Evolutionary conservation across 208 protist genomes (phyloP), one percentile per base, ranked within the genome.

Genomic region (Herpetomonas tarakana): DNA sequence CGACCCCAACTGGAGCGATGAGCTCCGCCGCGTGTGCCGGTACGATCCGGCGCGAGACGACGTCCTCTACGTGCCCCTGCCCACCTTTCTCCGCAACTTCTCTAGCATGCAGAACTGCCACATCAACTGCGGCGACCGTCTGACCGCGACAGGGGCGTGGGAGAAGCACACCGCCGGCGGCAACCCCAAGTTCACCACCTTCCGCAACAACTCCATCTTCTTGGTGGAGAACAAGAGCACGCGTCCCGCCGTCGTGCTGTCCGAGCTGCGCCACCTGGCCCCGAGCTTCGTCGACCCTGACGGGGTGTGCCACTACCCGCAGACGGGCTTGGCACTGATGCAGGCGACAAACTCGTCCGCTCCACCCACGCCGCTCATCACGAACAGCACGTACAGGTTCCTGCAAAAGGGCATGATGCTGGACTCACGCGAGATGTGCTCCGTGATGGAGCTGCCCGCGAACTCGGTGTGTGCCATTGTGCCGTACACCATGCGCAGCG

Each of bases 201-300:
- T 92, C 74, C 85, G 88, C 38, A 89, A 86, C 68, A 95, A 95
- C 67, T 85, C 89, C 1, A 92, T 95, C 60, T 95, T 78, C 67
- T 26, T 91, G 16, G 61, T 95, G 45, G 83, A 95, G 68, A 95
- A 95, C 70, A 91, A 79, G 59, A 68, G 81, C 60, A 81, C 76
- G 2, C 79, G 86, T 6, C 58, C 85, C 2, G 78, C 75, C 14
- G 77, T 67, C 2, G 76, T 95, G 31, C 58, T 95, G n/a, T 62
- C 79, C 14, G 85, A 95, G 58, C 61, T 95, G 51, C 81, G 81
- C 46, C 88, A 91, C 71, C 75, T 65, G n/a, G 50, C 71, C 11
- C 83, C 88, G 7, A 58, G 62, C 31, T 91, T 80, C 46, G 66
- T 81, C 12, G 83, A 91, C 38, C 67, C 68, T 3, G 88, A 95